Evolutionary conservation across 805 yeast species (phyloP), one percentile per base, ranked within the genome.

Genomic region (Yarrowia hollandica): DNA sequence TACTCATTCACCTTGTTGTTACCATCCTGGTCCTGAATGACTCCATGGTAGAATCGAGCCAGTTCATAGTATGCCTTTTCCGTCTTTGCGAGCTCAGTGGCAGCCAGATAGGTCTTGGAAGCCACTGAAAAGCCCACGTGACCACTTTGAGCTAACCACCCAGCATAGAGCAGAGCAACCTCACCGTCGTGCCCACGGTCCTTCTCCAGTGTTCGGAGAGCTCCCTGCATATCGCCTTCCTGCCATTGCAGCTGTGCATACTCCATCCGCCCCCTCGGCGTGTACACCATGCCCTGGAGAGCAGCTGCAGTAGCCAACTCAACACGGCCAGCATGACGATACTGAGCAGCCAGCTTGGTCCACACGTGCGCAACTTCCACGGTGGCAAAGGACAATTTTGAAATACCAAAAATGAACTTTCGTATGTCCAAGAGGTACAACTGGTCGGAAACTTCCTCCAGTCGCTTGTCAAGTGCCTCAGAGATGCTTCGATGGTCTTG

Each of bases 211-310:
- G 38, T 39, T 11, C 38, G 16, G 1, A 38, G 30, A 1, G 59
- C 48, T 11, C 52, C 50, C 50, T 41, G 59, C 23, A 82, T 88
- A 63, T 90, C 95, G 0, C 96, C 96, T 67, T 88, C 89, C 3
- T 83, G 85, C 97, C 98, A 92, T 35, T 90, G 71, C 8, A 94
- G 76, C 60, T 87, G 84, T 4, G 97, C 85, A 69, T 86, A 85
- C 68, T 90, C 96, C 35, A 86, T 61, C 16, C 60, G 57, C 5
- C 70, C 69, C 19, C 60, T 48, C 8, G 66, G 67, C 10, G 63
- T 33, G 28, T 75, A 72, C 39, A 64, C 35, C 1, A 48, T 48
- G 12, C 89, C 90, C 65, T 82, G 77, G 67, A 87, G 79, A 19
- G 86, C 79, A 8, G 84, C 78, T 18, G 83, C 79, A 1, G 89